Base-by-base conservation (phyloP, 2,329 filamentous ascomycete species). In the Passalora sequoiae region DNA sequence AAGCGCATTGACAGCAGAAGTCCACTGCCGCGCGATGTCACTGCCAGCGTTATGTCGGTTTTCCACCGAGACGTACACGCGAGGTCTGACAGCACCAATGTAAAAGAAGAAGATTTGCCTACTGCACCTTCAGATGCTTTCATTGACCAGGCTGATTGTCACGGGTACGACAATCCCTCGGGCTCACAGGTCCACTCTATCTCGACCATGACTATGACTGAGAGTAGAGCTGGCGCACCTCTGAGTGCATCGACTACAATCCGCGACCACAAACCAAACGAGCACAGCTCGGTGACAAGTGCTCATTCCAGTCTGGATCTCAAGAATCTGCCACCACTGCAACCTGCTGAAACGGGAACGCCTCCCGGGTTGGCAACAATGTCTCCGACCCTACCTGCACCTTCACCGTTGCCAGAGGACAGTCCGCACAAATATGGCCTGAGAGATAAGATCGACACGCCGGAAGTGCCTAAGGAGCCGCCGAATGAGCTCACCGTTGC, bases 371-470 rank as follows among this genome's bases (percentile, higher is more conserved):
- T n/a, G n/a, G n/a, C n/a, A n/a, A n/a, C n/a, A n/a, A 25, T 51
- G 7, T 51, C 53, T 3, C 60, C 60, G 5, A 57, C 54, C 21
- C 43, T 63, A 8, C 60, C 60, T 13, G 53, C 59, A 21, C 60
- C 60, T 16, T 58, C 59, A 28, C 59, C 59, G 8, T 44, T 63
- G 10, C 59, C 60, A 31, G 59, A 62, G 47, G 60, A 63, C 40
- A 62, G 59, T 37, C 60, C 60, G 13, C 60, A 63, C 47, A 62
- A 63, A 48, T 63, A 63, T 44, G 60, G 60, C 19, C 38, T 63
- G 45, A 47, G 53, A 46, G 60, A 63, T 44, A 49, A 53, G 39
- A 57, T 60, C 48, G 57, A 61, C 30, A 61, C 59, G 7, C 59
- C 60, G 9, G 56, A 61, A 31, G 38, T 53, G 27, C 53, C 58